Base-by-base conservation (phyloP, 139 green algal species). In the Chlamydomonas incerta region DNA sequence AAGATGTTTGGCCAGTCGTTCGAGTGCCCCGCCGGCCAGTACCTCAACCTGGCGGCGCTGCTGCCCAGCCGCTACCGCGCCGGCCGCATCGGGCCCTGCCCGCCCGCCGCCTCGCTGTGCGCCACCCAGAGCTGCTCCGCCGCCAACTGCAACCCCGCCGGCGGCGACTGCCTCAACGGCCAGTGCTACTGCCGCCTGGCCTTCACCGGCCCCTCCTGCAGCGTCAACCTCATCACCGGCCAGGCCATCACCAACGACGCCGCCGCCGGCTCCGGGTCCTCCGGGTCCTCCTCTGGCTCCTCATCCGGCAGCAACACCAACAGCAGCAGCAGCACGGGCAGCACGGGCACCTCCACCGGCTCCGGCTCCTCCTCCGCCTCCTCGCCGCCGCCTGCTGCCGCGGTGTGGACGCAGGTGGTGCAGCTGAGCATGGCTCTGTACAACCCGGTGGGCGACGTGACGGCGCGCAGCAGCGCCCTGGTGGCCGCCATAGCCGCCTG, bases 61-160 rank as follows among this genome's bases (percentile, higher is more conserved):
- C 52, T 90, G 70, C 85, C 81, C 8, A 26, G 21, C n/a, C 68
- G 86, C 63, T 92, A 87, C 67, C 34, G 41, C 41, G 24, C 72
- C 13, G 89, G 89, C 66, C 57, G 63, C 60, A 88, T 92, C 13
- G 89, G 89, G 17, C 89, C 89, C 47, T 92, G 89, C 82, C 89
- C 89, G 15, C 47, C 82, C 41, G 70, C 88, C 46, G 60, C 57
- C 1, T 60, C 65, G 0, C 57, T 89, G 24, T 92, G 89, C 73
- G 31, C 65, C 65, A 80, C 28, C 1, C 70, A 89, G 24, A 62
- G 35, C 50, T 91, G 89, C 69, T 8, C 52, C 35, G 26, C 23
- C 6, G 31, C 76, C 15, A 62, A 50, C 34, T 92, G 89, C 80
- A 67, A 72, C 52, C 52, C 87, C 28, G 31, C 33, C 2, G 83